Evolutionary conservation across 208 protist species (phyloP).

Genomic region (Leishmania aethiopica): DNA sequence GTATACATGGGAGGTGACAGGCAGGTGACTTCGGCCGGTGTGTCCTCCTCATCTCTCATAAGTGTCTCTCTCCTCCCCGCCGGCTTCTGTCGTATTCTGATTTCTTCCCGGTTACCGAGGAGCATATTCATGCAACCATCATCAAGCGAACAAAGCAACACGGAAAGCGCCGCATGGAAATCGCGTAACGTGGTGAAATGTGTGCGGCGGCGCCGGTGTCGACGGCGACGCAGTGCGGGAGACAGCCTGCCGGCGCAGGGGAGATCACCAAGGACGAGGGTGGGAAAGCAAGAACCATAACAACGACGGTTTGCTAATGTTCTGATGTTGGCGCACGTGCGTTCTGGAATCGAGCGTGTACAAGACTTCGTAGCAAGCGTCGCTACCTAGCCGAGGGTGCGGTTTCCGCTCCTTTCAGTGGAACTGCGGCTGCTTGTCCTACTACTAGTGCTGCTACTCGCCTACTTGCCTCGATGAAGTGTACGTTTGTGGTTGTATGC

Average conservation of each 20-base stretch:
- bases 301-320: conserved; percentile 75
- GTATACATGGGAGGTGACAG: background rate
- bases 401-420: background rate
- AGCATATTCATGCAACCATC: background rate
- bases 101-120: background rate
- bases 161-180: background rate
- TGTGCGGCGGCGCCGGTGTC: background rate
- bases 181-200: background rate
- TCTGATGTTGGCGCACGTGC: conserved; percentile 25
- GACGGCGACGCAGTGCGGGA: background rate
- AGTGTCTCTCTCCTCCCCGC: background rate
- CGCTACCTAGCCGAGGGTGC: background rate
- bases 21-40: background rate
- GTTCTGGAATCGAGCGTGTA: background rate
- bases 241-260: no score
- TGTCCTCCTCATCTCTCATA: background rate
- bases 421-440: no score
- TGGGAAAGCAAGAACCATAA: conserved; percentile 15
- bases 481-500: background rate
- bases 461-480: background rate
- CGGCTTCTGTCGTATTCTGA: background rate
- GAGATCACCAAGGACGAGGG: conserved; percentile 31
- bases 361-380: background rate
- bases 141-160: background rate
- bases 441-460: background rate